phyloP scores from a whole-genome alignment of 1,139 yeast genomes.

The Petasospora fabianii region DNA sequence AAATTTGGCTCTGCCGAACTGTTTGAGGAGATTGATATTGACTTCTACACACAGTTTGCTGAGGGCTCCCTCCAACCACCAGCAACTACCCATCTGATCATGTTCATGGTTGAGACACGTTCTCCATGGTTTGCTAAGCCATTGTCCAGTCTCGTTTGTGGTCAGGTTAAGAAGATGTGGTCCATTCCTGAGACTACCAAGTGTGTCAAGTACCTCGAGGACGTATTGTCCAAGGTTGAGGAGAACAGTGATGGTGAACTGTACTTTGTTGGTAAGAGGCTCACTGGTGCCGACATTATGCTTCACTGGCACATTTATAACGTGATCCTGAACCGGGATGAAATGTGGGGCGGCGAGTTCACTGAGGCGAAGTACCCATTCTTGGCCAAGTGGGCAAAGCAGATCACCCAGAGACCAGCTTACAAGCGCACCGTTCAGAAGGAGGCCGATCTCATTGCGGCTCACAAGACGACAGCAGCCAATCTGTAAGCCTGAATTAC shows the following conservation, averaged over 20 bases:
- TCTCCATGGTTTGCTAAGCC: slow-evolving; percentile 46
- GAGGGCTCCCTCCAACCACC: slow-evolving; percentile 55
- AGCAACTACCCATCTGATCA: slow-evolving; percentile 40
- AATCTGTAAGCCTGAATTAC: too few relatives aligned
- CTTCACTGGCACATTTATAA: slow-evolving; percentile 38
- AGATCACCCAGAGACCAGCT: slow-evolving; percentile 17
- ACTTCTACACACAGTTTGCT: slow-evolving; percentile 49
- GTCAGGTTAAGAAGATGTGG: slow-evolving; percentile 38
- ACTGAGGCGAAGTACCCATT: slow-evolving; percentile 17
- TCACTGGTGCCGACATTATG: slow-evolving; percentile 55
- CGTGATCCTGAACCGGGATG: slow-evolving; percentile 2
- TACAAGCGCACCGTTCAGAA: slow-evolving; percentile 11
- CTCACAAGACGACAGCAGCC: not conserved
- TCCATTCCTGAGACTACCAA: slow-evolving; percentile 37
- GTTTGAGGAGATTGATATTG: slow-evolving; percentile 29
- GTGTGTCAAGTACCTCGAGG: slow-evolving; percentile 40
- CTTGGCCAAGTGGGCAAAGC: slow-evolving; percentile 17
- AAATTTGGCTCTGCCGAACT: slow-evolving; percentile 8
- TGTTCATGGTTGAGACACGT: slow-evolving; percentile 32
- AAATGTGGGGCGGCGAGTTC: slow-evolving; percentile 4
- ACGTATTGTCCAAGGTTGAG: slow-evolving; percentile 31
- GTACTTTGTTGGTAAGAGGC: slow-evolving; percentile 49
- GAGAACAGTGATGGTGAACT: slow-evolving; percentile 17
- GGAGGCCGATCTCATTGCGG: not conserved
- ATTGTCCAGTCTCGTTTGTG: slow-evolving; percentile 37